These are phyloP conservation scores for Cynanchum wilfordii DNA, from an alignment of 257 asterid genomes.

Conservation along the genomic window DNA sequence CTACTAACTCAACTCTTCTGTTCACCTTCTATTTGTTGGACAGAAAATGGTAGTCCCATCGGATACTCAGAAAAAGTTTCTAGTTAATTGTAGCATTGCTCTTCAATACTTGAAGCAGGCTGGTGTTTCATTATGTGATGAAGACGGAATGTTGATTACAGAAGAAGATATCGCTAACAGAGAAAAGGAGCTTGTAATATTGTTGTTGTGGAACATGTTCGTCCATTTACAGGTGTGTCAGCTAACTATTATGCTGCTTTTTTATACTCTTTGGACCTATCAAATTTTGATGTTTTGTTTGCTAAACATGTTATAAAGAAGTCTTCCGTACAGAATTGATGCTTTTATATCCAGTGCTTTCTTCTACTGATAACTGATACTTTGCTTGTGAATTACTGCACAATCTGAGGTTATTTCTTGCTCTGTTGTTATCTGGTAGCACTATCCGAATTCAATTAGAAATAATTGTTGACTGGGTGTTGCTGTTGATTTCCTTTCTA, in stretches of 20 bases:
- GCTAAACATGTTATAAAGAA: neutral
- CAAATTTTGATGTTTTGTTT: neutral
- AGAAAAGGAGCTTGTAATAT: slow-evolving; percentile 76
- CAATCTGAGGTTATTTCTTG: neutral
- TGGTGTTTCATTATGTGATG: slow-evolving; percentile 59
- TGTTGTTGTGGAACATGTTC: slow-evolving; percentile 89
- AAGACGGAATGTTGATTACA: slow-evolving; percentile 63
- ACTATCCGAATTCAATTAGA: neutral
- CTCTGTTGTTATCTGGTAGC: neutral
- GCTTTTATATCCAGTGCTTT: neutral
- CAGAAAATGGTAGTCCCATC: slow-evolving; percentile 90
- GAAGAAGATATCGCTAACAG: slow-evolving; percentile 71
- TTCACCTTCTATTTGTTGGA: slow-evolving; percentile 19
- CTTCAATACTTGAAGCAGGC: slow-evolving; percentile 67
- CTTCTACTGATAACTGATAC: neutral
- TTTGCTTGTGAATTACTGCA: neutral
- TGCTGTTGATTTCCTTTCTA: slow-evolving; percentile 16
- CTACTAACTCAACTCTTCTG: neutral
- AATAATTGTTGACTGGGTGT: neutral
- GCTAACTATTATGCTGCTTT: neutral
- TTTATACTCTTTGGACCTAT: neutral
- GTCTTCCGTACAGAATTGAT: slow-evolving; percentile 1
- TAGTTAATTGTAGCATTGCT: slow-evolving; percentile 72
- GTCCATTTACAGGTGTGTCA: slow-evolving; percentile 76
- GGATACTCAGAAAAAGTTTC: slow-evolving; percentile 68